Conservation (phyloP, 208 protist genomes). For the Acanthamoeba triangularis region DNA sequence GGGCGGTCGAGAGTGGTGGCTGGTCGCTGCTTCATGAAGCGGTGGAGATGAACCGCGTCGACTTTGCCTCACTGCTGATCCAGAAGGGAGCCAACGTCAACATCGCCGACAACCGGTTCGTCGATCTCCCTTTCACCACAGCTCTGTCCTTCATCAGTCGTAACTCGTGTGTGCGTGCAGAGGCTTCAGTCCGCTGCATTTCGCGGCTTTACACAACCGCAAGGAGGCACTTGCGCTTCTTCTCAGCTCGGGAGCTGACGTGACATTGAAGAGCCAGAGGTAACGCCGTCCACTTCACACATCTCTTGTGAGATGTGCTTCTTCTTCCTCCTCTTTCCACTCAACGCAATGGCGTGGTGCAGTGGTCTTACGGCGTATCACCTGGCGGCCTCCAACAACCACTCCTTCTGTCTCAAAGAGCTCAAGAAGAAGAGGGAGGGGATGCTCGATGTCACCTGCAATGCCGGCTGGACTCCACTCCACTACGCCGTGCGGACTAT, state of each 20-base stretch:
- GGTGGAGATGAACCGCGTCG: neutral
- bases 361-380: constrained; percentile 5
- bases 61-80: neutral
- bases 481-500: neutral
- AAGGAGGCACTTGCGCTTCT: constrained; percentile 27
- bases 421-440: constrained; percentile 58
- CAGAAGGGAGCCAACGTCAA: constrained; percentile 1
- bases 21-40: constrained; percentile 63
- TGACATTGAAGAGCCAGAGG: neutral
- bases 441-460: constrained; percentile 48
- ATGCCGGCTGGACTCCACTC: constrained; percentile 13
- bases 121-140: neutral
- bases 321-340: neutral
- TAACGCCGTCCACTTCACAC: neutral
- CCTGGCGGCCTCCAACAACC: constrained; percentile 14
- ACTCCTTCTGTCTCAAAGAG: constrained; percentile 44
- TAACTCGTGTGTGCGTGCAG: neutral
- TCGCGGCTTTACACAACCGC: neutral
- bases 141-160: neutral
- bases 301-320: too few species aligned
- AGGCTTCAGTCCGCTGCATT: constrained; percentile 41
- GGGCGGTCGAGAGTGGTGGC: neutral
- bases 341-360: neutral
- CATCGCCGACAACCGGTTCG: constrained; percentile 1
- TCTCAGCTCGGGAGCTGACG: constrained; percentile 9